These are phyloP conservation scores for Saprolegnia diclina DNA, from an alignment of 352 stramenopile species.

Conservation along the genomic window DNA sequence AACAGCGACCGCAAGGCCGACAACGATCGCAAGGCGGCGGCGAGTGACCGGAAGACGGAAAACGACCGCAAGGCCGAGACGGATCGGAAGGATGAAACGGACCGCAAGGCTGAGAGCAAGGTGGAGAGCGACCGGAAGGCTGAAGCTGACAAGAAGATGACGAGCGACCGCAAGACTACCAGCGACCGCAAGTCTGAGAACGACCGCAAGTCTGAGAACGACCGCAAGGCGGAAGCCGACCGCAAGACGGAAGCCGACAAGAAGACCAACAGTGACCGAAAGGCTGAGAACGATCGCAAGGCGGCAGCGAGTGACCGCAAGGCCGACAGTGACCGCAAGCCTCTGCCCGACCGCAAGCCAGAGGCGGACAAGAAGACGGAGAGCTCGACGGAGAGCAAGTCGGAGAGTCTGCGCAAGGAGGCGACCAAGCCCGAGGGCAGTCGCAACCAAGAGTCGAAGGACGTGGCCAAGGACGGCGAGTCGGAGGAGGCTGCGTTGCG, in stretches of 20 bases:
- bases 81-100: not conserved
- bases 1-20: constrained; percentile 13
- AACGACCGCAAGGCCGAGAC: not conserved
- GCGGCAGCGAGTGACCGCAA: too few species aligned
- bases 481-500: constrained; percentile 57
- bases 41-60: constrained; percentile 13
- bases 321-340: too few species aligned
- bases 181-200: too few species aligned
- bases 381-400: constrained; percentile 18
- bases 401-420: constrained; percentile 56
- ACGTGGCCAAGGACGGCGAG: not conserved
- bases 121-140: constrained; percentile 20
- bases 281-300: too few species aligned
- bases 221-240: not conserved
- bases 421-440: not conserved
- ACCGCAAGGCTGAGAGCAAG: constrained; percentile 25
- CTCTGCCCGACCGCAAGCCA: too few species aligned
- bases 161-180: too few species aligned
- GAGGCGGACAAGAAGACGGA: not conserved
- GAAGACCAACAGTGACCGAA: constrained; percentile 9
- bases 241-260: constrained; percentile 18
- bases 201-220: constrained; percentile 20
- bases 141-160: constrained; percentile 27
- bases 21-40: constrained; percentile 23
- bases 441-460: too few species aligned